A percentile compares a stretch with the other conserved stretches of the same genome.
Evolutionary conservation across 148 eudicot genomes (phyloP).

Genomic region (Chenopodium formosanum): DNA sequence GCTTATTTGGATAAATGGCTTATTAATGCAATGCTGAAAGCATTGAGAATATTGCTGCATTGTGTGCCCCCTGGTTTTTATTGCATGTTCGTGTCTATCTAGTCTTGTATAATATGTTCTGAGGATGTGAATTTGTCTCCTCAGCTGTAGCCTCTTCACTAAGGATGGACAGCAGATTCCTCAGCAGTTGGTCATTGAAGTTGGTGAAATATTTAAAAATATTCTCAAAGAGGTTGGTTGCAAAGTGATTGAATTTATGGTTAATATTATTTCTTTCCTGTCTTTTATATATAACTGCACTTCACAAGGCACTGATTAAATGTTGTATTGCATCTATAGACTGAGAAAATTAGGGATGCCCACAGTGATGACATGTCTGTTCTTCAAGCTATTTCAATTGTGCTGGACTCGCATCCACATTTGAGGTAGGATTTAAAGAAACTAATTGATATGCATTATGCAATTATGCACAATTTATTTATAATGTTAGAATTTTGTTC

Average conservation of each 20-base stretch:
- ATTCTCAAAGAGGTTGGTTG: slow-evolving; percentile 74
- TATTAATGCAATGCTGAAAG: not conserved
- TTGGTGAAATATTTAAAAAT: slow-evolving; percentile 71
- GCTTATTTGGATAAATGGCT: not conserved
- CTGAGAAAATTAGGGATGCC: slow-evolving; percentile 81
- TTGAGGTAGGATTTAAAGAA: slow-evolving; percentile 56
- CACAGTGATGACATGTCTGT: slow-evolving; percentile 78
- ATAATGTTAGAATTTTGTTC: not conserved
- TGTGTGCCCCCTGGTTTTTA: not conserved
- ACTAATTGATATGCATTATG: not conserved
- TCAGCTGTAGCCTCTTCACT: slow-evolving; percentile 77
- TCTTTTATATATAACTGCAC: not conserved
- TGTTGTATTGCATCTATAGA: slow-evolving; percentile 44
- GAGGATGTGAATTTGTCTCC: slow-evolving; percentile 30
- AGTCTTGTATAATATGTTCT: slow-evolving; percentile 15
- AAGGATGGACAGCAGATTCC: slow-evolving; percentile 78
- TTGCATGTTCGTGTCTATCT: slow-evolving; percentile 14
- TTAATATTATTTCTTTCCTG: not conserved
- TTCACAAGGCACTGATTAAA: slow-evolving; percentile 1
- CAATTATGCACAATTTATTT: not conserved
- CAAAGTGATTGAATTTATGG: not conserved
- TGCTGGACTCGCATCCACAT: slow-evolving; percentile 72
- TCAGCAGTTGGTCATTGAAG: slow-evolving; percentile 76
- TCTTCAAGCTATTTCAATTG: slow-evolving; percentile 79
- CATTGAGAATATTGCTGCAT: slow-evolving; percentile 7